Conservation (phyloP, 169 alveolate genomes). For the Cryptosporidium sp. region DNA sequence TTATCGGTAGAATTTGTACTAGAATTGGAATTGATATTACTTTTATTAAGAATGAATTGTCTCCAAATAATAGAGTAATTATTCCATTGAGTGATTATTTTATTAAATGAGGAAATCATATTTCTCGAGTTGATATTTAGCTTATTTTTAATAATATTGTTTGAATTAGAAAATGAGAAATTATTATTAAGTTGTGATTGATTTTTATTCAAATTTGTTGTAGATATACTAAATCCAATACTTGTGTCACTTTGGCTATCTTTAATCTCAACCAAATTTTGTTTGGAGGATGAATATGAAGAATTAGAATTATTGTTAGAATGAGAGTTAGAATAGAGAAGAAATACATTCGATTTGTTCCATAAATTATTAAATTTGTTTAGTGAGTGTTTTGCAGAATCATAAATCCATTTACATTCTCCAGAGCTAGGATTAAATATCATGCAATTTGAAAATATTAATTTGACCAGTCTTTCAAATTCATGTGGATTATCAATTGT, state of each 20-base stretch:
- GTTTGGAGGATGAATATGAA: background rate
- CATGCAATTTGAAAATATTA: constrained; percentile 66
- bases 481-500: constrained; percentile 49
- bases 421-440: constrained; percentile 58
- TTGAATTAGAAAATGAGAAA: background rate
- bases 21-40: background rate
- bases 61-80: constrained; percentile 68
- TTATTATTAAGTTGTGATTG: background rate
- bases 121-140: background rate
- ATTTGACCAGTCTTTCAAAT: constrained; percentile 44
- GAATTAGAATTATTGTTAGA: no score
- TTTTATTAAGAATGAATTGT: constrained; percentile 15
- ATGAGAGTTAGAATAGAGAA: background rate
- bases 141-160: background rate
- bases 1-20: background rate
- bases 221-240: constrained; percentile 13
- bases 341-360: constrained; percentile 49
- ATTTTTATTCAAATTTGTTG: background rate
- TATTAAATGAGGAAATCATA: constrained; percentile 22
- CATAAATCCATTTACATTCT: constrained; percentile 69
- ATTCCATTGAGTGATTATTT: constrained; percentile 51
- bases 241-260: constrained; percentile 13
- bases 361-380: constrained; percentile 46
- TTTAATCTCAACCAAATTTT: background rate
- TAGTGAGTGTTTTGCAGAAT: constrained; percentile 62